Base-by-base conservation (phyloP, 352 stramenopile species). In the Phytophthora citricola region DNA sequence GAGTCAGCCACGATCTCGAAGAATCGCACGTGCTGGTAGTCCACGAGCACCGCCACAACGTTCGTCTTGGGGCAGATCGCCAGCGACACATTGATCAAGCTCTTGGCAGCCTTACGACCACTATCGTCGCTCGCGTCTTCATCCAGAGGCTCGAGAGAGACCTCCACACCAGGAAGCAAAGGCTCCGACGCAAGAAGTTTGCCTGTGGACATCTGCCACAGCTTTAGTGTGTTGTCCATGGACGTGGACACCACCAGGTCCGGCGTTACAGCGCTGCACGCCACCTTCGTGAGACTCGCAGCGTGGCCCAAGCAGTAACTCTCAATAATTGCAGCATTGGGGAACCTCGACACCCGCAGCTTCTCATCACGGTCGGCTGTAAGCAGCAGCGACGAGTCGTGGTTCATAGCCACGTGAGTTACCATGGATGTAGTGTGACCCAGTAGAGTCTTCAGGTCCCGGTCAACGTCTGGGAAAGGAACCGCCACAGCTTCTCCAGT, bases 351-450 rank as follows among this genome's bases (percentile, higher is more conserved):
- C 8, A 96, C 80, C n/a, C 88, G 85, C 43, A 96, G 66, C 70
- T 96, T 94, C 52, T 96, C 88, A 55, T 96, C 87, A 26, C 88
- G 83, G 53, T 96, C 88, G 1, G 82, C 88, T 12, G 86, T 91
- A 14, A 96, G 68, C 24, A 95, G 64, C 58, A 91, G 59, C 47
- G 63, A 71, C 50, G 73, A 83, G 57, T 91, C 69, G 48, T 56
- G 55, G 39, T 79, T 89, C 15, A 89, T 61, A 9, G 76, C 75
- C 58, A 95, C 69, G 69, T 89, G 73, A 45, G 86, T 93, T 72
- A 95, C 81, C 83, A 95, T 95, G 22, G 88, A 95, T 51, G 88
- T 94, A 36, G 88, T 95, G 76, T 95, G 88, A 44, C 81, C 82
- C 53, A 95, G 59, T 38, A 95, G 70, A 54, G 76, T 89, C 81